Conservation (phyloP, 1,139 yeast genomes). For the Torulaspora pretoriensis region DNA sequence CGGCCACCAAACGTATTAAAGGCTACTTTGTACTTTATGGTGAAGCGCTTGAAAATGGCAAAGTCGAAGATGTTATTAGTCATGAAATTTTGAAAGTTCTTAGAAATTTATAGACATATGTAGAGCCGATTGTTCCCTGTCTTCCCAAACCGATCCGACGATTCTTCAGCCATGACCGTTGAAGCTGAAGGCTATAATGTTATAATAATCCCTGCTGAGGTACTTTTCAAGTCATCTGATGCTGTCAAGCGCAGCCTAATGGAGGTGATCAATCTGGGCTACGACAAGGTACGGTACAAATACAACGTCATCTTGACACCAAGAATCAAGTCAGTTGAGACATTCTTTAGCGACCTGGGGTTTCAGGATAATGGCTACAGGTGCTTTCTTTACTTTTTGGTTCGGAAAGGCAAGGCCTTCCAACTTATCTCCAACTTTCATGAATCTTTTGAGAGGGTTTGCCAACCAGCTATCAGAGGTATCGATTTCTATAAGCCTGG, state of each 20-base stretch:
- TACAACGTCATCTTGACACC: conserved; percentile 43
- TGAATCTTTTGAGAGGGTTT: conserved; percentile 1
- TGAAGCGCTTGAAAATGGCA: conserved; percentile 40
- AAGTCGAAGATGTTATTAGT: conserved; percentile 18
- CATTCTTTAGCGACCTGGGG: conserved; percentile 39
- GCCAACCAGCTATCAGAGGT: background rate
- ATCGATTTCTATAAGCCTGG: conserved; percentile 2
- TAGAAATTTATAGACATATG: conserved; percentile 11
- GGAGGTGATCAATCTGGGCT: conserved; percentile 44
- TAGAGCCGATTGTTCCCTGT: background rate
- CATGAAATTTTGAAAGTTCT: conserved; percentile 16
- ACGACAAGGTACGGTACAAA: conserved; percentile 44
- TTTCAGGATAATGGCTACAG: conserved; percentile 16
- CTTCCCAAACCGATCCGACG: no score
- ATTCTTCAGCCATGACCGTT: background rate
- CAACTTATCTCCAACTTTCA: conserved; percentile 1
- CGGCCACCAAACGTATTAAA: conserved; percentile 45
- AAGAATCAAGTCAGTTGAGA: conserved; percentile 39
- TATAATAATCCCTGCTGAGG: conserved; percentile 9
- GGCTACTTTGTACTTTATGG: conserved; percentile 54
- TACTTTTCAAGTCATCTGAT: conserved; percentile 5
- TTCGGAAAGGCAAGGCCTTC: conserved; percentile 9
- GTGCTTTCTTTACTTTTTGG: conserved; percentile 20
- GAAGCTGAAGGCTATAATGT: background rate
- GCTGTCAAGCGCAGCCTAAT: conserved; percentile 8